Evolutionary conservation across 148 eudicot genomes (phyloP).

Genomic region (Persicaria tinctoria): DNA sequence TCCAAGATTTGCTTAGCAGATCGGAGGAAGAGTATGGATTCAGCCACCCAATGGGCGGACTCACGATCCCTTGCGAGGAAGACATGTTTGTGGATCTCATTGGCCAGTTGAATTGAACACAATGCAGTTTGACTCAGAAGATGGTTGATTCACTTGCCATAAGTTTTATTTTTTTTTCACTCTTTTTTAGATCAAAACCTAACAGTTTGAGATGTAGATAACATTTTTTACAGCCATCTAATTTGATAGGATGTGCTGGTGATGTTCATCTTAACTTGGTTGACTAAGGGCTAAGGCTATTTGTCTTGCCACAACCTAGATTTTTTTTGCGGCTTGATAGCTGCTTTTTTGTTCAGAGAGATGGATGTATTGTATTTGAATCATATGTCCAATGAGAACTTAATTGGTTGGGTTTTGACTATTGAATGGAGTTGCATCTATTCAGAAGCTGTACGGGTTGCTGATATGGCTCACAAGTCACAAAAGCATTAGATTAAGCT

Average conservation of each 20-base stretch:
- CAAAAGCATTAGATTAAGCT: not conserved
- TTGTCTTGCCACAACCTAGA: slow-evolving; percentile 1
- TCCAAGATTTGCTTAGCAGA: slow-evolving; percentile 34
- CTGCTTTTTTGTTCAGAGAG: not conserved
- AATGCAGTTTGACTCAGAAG: not conserved
- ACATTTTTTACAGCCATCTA: slow-evolving; percentile 9
- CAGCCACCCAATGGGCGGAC: slow-evolving; percentile 44
- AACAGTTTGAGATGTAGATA: slow-evolving; percentile 11
- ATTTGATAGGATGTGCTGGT: slow-evolving; percentile 7
- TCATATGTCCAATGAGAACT: slow-evolving; percentile 9
- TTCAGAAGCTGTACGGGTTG: not conserved
- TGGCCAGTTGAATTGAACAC: not conserved
- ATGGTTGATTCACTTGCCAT: not conserved
- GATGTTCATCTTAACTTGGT: slow-evolving; percentile 8
- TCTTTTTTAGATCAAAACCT: slow-evolving; percentile 5
- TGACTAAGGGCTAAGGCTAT: not conserved
- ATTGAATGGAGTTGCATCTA: not conserved
- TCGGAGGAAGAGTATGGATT: slow-evolving; percentile 66
- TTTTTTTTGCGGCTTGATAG: slow-evolving; percentile 9
- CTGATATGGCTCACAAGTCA: not conserved
- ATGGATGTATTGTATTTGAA: slow-evolving; percentile 7
- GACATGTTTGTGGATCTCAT: slow-evolving; percentile 12
- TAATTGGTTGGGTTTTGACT: slow-evolving; percentile 6
- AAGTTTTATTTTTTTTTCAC: not conserved
- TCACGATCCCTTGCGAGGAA: slow-evolving; percentile 53